A percentile compares a stretch with the other conserved stretches of the same genome.
Evolutionary conservation across 2,329 filamentous ascomycete genomes (phyloP).

Genomic region (Aspergillus felis): DNA sequence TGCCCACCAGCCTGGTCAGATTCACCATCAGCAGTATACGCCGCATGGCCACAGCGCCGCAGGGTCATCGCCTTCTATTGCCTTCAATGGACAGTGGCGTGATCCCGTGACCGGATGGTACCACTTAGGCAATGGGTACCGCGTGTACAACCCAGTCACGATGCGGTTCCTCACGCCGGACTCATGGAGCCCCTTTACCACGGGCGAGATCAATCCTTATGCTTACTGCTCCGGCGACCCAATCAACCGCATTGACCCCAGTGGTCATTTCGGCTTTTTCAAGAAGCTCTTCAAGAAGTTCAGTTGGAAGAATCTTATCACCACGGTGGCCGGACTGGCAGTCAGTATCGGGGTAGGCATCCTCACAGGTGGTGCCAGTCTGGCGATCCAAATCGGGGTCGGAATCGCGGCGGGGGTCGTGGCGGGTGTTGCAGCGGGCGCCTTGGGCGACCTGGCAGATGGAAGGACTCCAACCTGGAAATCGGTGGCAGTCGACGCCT

Average conservation of each 20-base stretch:
- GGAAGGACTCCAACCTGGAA: background rate
- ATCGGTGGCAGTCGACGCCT: background rate
- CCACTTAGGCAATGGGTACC: constrained; percentile 8
- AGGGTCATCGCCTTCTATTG: background rate
- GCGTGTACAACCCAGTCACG: constrained; percentile 14
- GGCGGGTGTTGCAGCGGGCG: background rate
- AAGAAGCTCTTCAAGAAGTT: background rate
- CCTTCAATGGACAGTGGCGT: constrained; percentile 10
- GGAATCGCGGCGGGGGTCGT: background rate
- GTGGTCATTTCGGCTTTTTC: constrained; percentile 5
- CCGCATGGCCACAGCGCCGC: constrained; percentile 1
- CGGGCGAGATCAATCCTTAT: constrained; percentile 16
- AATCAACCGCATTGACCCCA: constrained; percentile 13
- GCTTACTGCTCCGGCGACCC: constrained; percentile 15
- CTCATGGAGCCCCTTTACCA: constrained; percentile 10
- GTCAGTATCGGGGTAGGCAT: background rate
- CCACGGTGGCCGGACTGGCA: background rate
- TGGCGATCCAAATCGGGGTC: background rate
- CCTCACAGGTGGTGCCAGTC: background rate
- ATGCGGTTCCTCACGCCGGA: constrained; percentile 12
- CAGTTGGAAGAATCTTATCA: background rate
- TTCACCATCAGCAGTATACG: constrained; percentile 4
- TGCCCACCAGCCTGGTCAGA: background rate
- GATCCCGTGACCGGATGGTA: constrained; percentile 14
- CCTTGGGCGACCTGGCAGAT: background rate